Evolutionary conservation across 345 rosid species (phyloP).

Genomic region (Arabis alpina): DNA sequence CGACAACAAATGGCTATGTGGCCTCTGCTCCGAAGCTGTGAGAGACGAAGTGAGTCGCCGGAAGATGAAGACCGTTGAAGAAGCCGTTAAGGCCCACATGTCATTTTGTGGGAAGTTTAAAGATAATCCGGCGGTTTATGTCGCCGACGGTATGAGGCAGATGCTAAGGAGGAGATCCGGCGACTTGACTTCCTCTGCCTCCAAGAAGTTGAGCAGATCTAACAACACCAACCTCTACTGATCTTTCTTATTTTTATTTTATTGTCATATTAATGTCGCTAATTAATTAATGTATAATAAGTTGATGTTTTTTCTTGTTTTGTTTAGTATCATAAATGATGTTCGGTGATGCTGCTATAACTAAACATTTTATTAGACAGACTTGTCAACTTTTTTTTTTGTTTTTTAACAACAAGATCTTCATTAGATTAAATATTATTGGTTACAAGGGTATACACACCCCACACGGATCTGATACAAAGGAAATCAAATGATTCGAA

Average conservation of each 20-base stretch:
- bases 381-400: no score
- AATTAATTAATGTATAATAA: conserved; percentile 37
- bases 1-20: conserved; percentile 95
- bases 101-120: conserved; percentile 91
- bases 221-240: conserved; percentile 57
- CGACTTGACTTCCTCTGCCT: conserved; percentile 60
- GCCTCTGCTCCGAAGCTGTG: conserved; percentile 94
- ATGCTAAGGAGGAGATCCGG: conserved; percentile 87
- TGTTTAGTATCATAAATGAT: conserved; percentile 28
- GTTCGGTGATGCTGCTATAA: conserved; percentile 33
- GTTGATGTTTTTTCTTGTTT: conserved; percentile 10
- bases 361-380: conserved; percentile 12
- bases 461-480: no score
- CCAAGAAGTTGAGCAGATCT: conserved; percentile 81
- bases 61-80: conserved; percentile 58
- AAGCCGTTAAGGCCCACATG: conserved; percentile 93
- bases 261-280: neutral
- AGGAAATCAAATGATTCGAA: no score
- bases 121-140: conserved; percentile 85
- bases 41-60: conserved; percentile 70
- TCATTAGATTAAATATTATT: no score
- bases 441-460: no score
- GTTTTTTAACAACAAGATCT: no score
- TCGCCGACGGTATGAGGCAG: conserved; percentile 97
- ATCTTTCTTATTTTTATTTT: neutral